A percentile compares a stretch with the other conserved stretches of the same genome.
phyloP scores from a whole-genome alignment of 768 basidiomycete species.

The Russula brevipes region DNA sequence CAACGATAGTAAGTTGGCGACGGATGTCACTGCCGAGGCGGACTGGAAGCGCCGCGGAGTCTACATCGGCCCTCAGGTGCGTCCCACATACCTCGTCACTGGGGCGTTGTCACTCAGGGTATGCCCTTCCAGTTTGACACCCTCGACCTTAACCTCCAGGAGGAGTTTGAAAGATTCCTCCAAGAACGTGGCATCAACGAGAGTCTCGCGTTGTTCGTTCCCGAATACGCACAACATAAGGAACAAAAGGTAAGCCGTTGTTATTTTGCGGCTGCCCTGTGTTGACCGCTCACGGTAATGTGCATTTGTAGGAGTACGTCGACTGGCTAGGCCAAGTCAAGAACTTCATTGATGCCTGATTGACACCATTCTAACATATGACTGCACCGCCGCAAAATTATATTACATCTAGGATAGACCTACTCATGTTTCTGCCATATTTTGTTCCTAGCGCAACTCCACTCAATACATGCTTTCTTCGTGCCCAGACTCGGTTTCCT shows the following conservation, averaged over 20 bases:
- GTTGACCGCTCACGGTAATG: conserved; percentile 6
- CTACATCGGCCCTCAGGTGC: conserved; percentile 87
- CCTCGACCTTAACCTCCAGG: conserved; percentile 80
- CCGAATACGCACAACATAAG: conserved; percentile 83
- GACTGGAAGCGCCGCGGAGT: conserved; percentile 91
- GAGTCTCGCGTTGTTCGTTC: conserved; percentile 76
- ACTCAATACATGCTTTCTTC: conserved; percentile 7
- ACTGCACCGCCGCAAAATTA: conserved; percentile 12
- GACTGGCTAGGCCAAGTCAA: conserved; percentile 82
- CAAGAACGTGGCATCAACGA: conserved; percentile 88
- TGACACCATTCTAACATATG: not conserved
- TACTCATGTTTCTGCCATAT: conserved; percentile 7
- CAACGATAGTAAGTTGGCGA: conserved; percentile 61
- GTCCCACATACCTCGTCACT: conserved; percentile 23
- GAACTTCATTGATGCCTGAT: conserved; percentile 65
- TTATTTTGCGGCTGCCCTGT: not conserved
- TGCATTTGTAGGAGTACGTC: conserved; percentile 71
- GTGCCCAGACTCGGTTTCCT: not conserved
- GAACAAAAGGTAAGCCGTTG: conserved; percentile 74
- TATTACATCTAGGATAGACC: conserved; percentile 5
- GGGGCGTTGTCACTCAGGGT: not conserved
- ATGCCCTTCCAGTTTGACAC: conserved; percentile 64
- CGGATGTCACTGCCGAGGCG: conserved; percentile 76
- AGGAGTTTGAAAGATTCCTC: conserved; percentile 86
- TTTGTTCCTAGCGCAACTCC: not conserved